phyloP scores from a whole-genome alignment of 768 basidiomycete species.

The Lactarius hengduanensis region DNA sequence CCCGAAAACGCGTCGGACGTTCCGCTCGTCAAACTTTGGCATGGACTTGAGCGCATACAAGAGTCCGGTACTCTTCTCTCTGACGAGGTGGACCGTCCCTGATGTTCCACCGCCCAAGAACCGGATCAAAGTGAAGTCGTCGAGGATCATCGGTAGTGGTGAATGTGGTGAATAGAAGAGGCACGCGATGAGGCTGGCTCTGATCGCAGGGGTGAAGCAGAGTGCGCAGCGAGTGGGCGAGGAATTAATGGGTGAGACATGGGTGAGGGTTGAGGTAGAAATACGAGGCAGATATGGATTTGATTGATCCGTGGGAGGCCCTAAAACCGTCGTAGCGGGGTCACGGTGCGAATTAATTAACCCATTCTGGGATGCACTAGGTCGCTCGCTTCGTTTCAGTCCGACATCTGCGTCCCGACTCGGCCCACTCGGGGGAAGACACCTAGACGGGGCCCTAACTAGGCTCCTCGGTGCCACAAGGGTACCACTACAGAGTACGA shows the following conservation, averaged over 20 bases:
- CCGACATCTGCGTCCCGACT: neutral
- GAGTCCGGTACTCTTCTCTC: slow-evolving; percentile 1
- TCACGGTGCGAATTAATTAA: neutral
- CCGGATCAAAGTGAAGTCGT: slow-evolving; percentile 6
- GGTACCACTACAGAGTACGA: too few relatives aligned
- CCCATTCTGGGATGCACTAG: neutral
- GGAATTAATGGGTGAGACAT: neutral
- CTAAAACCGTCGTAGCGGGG: slow-evolving; percentile 3
- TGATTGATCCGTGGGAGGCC: neutral
- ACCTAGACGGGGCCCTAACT: too few relatives aligned
- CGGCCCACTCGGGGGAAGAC: neutral
- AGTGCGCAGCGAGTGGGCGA: neutral
- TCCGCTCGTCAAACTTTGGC: slow-evolving; percentile 4
- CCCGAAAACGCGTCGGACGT: neutral
- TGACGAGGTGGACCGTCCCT: slow-evolving; percentile 5
- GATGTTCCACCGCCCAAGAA: slow-evolving; percentile 6
- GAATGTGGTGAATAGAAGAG: too few relatives aligned
- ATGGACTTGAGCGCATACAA: slow-evolving; percentile 8
- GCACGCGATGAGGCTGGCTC: neutral
- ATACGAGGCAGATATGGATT: neutral
- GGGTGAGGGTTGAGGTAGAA: neutral
- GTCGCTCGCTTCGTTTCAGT: slow-evolving; percentile 1
- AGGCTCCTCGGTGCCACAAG: too few relatives aligned
- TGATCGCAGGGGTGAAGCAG: neutral
- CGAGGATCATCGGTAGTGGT: slow-evolving; percentile 6